Percentiles rank a stretch among this genome's conserved stretches.
phyloP scores from a whole-genome alignment of 768 basidiomycete species.

The Lyophyllum shimeji region DNA sequence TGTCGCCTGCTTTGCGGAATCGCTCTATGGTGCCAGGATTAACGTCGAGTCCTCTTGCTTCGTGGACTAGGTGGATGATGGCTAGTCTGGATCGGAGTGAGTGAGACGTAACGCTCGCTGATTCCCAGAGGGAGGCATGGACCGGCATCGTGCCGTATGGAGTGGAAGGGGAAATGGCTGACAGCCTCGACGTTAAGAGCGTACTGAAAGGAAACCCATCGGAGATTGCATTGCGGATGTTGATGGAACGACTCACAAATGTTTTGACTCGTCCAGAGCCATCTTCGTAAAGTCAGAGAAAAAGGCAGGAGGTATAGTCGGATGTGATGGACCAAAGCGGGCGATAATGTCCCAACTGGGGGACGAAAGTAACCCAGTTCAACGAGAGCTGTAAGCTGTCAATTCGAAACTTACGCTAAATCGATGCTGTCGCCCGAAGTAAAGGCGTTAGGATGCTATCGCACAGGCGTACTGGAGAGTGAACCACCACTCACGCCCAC shows the following conservation, averaged over 20 bases:
- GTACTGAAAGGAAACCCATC: conserved; percentile 30
- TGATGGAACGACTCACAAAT: conserved; percentile 47
- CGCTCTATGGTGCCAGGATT: conserved; percentile 79
- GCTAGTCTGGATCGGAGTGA: conserved; percentile 73
- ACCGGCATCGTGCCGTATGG: conserved; percentile 75
- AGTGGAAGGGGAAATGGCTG: conserved; percentile 59
- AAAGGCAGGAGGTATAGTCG: conserved; percentile 67
- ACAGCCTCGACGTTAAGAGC: conserved; percentile 60
- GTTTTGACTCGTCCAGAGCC: conserved; percentile 85
- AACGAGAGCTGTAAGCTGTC: neutral
- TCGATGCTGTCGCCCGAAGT: conserved; percentile 50
- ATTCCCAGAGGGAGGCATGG: conserved; percentile 80
- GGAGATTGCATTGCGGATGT: neutral
- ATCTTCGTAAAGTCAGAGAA: conserved; percentile 84
- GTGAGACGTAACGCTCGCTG: conserved; percentile 62
- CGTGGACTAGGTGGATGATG: conserved; percentile 85
- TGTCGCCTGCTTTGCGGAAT: conserved; percentile 65
- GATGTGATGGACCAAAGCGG: conserved; percentile 64
- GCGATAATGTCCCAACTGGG: conserved; percentile 81
- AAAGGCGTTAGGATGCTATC: neutral
- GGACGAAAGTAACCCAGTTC: neutral
- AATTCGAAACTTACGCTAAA: conserved; percentile 52
- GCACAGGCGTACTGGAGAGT: neutral
- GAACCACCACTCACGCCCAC: conserved; percentile 75
- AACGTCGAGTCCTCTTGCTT: conserved; percentile 81